phyloP scores from a whole-genome alignment of 1,284 basidiomycete species.

The Ganoderma lingzhi region DNA sequence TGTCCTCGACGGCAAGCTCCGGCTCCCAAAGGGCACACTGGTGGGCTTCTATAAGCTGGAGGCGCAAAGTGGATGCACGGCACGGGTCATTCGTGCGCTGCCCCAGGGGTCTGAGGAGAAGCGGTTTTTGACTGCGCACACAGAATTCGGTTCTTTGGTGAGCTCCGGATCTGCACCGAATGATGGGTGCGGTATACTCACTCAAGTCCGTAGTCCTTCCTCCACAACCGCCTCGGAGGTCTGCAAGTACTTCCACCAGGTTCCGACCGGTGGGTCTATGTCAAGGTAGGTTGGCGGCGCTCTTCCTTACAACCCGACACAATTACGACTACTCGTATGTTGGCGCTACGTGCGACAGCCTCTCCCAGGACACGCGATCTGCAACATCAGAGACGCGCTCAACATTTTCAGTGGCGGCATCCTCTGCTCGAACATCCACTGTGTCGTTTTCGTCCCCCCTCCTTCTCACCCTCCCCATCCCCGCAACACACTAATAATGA shows the following conservation, averaged over 20 bases:
- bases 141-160: slow-evolving; percentile 45
- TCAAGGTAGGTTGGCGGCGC: slow-evolving; percentile 51
- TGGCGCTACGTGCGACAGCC: slow-evolving; percentile 29
- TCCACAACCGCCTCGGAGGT: slow-evolving; percentile 75
- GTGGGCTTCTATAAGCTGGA: slow-evolving; percentile 33
- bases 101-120: slow-evolving; percentile 30
- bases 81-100: slow-evolving; percentile 42
- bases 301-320: neutral
- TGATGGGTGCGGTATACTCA: no score
- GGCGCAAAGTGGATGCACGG: slow-evolving; percentile 25
- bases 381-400: slow-evolving; percentile 48
- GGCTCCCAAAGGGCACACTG: slow-evolving; percentile 42
- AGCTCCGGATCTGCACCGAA: neutral
- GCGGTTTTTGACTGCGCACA: slow-evolving; percentile 39
- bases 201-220: slow-evolving; percentile 53
- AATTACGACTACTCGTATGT: no score
- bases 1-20: slow-evolving; percentile 42
- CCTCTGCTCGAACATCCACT: slow-evolving; percentile 45
- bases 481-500: no score
- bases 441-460: slow-evolving; percentile 40
- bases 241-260: slow-evolving; percentile 75
- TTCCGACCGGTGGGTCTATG: slow-evolving; percentile 68
- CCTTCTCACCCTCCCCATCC: neutral
- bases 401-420: slow-evolving; percentile 48
- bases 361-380: slow-evolving; percentile 42